A percentile compares a stretch with the other conserved stretches of the same genome.
Conservation (phyloP, 352 stramenopile genomes). For the Pythium periplocum region DNA sequence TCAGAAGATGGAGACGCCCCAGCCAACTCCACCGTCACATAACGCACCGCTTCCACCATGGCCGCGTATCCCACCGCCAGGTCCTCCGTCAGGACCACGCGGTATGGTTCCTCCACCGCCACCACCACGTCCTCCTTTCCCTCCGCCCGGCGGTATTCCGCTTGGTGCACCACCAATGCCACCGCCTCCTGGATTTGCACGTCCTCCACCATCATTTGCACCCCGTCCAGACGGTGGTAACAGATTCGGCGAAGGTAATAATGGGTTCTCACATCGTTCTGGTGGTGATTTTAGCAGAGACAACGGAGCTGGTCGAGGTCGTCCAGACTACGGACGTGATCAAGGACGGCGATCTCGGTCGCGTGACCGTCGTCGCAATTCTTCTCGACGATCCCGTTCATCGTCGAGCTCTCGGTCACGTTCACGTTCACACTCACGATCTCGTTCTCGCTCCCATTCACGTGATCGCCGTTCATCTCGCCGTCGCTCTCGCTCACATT, state of each 20-base stretch:
- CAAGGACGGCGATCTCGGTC: constrained; percentile 4
- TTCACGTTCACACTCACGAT: constrained; percentile 7
- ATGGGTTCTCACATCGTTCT: too few species aligned
- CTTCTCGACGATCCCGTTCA: constrained; percentile 29
- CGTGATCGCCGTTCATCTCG: not conserved
- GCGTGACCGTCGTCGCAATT: constrained; percentile 6
- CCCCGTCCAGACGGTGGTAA: too few species aligned
- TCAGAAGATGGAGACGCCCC: not conserved
- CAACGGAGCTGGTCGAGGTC: too few species aligned
- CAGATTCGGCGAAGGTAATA: too few species aligned
- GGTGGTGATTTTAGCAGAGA: too few species aligned
- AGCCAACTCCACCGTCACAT: not conserved
- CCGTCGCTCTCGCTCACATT: constrained; percentile 30
- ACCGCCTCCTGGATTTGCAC: not conserved
- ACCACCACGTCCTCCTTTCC: not conserved
- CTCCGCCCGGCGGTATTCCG: not conserved
- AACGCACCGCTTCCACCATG: not conserved
- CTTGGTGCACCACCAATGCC: not conserved
- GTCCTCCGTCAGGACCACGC: not conserved
- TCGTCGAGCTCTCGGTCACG: constrained; percentile 19
- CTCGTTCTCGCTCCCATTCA: constrained; percentile 17
- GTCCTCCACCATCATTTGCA: too few species aligned
- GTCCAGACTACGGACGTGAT: not conserved
- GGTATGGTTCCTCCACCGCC: not conserved
- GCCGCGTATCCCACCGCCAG: not conserved